Conservation (phyloP, 331 rosid genomes). For the Quercus phellos region DNA sequence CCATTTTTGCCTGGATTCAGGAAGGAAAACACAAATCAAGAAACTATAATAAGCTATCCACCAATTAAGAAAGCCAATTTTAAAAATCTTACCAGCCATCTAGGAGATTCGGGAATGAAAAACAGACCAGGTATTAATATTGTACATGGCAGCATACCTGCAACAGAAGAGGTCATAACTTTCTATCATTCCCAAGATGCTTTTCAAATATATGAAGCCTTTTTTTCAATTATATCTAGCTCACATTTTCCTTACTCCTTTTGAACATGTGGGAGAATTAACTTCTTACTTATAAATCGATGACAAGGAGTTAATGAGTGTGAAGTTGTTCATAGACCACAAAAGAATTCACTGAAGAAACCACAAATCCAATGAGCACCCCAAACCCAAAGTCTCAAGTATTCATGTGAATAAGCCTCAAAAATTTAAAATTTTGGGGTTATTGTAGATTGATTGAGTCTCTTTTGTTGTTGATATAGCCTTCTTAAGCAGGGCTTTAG, state of each 20-base stretch:
- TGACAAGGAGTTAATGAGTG: not conserved
- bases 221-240: not conserved
- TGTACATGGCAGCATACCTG: constrained; percentile 87
- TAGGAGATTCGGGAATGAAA: constrained; percentile 95
- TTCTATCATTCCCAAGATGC: constrained; percentile 11
- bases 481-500: not conserved
- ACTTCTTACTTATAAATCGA: not conserved
- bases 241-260: not conserved
- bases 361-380: not conserved
- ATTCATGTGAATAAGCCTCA: not conserved
- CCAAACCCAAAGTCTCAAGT: not conserved
- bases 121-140: constrained; percentile 84
- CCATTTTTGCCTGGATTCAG: constrained; percentile 79
- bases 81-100: constrained; percentile 80
- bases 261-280: not conserved
- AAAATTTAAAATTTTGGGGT: not conserved
- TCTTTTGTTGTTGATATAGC: not conserved
- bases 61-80: constrained; percentile 11
- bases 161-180: constrained; percentile 6
- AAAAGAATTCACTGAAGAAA: not conserved
- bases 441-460: not conserved
- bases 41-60: not conserved
- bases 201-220: not conserved
- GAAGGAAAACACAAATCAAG: constrained; percentile 9
- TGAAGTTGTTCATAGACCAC: not conserved